Conservation (phyloP, 805 yeast species). For the Kodamaea nitidulidarum region DNA sequence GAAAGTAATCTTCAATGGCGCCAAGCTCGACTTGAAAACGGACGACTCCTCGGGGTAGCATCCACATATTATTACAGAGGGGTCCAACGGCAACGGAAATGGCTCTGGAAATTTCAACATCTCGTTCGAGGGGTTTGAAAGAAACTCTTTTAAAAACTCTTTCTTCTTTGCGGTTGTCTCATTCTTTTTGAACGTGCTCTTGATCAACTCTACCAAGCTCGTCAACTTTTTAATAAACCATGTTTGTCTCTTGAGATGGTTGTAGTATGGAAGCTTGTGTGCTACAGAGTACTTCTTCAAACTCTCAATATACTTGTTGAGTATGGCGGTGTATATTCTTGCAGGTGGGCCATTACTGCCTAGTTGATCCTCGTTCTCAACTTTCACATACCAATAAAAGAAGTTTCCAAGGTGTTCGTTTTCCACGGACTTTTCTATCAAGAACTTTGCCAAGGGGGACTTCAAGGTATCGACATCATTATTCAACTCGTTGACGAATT, state of each 20-base stretch:
- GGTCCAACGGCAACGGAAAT: constrained; percentile 78
- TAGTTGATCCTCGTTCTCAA: constrained; percentile 70
- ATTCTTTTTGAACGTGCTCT: constrained; percentile 47
- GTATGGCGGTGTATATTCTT: constrained; percentile 30
- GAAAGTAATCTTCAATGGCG: constrained; percentile 82
- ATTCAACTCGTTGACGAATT: constrained; percentile 16
- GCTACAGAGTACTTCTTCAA: constrained; percentile 25
- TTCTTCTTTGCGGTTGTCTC: constrained; percentile 77
- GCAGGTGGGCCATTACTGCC: constrained; percentile 13
- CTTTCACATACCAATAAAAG: constrained; percentile 88
- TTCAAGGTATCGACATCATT: constrained; percentile 19
- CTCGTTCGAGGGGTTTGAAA: constrained; percentile 46
- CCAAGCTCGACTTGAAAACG: constrained; percentile 87
- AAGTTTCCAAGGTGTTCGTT: constrained; percentile 71
- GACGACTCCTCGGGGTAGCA: constrained; percentile 72
- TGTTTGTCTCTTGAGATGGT: constrained; percentile 55
- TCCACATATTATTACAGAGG: constrained; percentile 68
- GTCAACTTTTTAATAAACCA: constrained; percentile 65
- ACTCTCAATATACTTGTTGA: constrained; percentile 40
- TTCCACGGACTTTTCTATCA: constrained; percentile 65
- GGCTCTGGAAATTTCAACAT: constrained; percentile 46
- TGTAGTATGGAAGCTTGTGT: constrained; percentile 31
- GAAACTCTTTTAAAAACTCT: constrained; percentile 58
- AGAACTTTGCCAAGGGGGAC: constrained; percentile 70
- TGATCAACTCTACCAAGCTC: constrained; percentile 59